Conservation (phyloP, 768 basidiomycete species). For the Trametes punicea region DNA sequence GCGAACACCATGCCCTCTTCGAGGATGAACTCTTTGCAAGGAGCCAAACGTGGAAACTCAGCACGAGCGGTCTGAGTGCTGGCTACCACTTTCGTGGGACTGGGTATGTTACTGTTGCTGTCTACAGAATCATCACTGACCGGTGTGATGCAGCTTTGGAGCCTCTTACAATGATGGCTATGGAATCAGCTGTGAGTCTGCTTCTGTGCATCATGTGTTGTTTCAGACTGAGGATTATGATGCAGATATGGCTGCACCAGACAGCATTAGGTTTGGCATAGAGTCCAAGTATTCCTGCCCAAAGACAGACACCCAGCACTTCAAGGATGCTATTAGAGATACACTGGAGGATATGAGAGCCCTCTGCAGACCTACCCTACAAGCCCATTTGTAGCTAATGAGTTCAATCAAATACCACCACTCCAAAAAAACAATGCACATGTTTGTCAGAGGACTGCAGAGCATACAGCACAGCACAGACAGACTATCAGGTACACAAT, state of each 20-base stretch:
- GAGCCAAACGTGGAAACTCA: conserved; percentile 83
- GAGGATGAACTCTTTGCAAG: conserved; percentile 72
- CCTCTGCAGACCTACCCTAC: conserved; percentile 16
- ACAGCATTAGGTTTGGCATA: conserved; percentile 86
- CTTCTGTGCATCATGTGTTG: background rate
- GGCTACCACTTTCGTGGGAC: conserved; percentile 87
- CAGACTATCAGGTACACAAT: background rate
- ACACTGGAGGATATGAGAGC: conserved; percentile 68
- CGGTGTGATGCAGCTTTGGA: conserved; percentile 58
- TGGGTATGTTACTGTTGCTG: conserved; percentile 44
- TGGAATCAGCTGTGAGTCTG: conserved; percentile 83
- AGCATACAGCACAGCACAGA: background rate
- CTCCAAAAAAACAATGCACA: background rate
- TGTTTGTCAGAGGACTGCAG: background rate
- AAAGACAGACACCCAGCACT: conserved; percentile 64
- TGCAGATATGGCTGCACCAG: conserved; percentile 75
- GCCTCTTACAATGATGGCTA: conserved; percentile 81
- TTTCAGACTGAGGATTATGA: background rate
- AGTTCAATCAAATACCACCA: background rate
- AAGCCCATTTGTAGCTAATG: conserved; percentile 15
- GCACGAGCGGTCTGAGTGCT: conserved; percentile 85
- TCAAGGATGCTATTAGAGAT: conserved; percentile 58
- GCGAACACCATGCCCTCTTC: conserved; percentile 62
- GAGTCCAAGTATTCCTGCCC: conserved; percentile 79
- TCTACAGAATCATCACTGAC: background rate